A percentile compares a stretch with the other conserved stretches of the same genome.
Conservation (phyloP, 331 rosid species). For the Acacia concinna region DNA sequence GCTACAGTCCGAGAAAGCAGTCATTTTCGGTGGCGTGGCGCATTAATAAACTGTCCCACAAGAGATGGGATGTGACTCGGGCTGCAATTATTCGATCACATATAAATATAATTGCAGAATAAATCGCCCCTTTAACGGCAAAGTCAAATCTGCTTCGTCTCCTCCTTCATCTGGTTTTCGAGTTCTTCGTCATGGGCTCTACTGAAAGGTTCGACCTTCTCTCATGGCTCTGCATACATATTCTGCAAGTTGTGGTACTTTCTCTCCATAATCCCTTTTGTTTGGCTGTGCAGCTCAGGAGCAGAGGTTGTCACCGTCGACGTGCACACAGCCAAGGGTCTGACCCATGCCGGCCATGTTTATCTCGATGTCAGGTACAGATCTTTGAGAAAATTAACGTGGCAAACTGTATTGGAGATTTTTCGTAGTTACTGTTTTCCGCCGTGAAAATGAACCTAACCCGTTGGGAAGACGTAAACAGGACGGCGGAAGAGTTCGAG, state of each 20-base stretch:
- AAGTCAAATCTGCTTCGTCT: neutral
- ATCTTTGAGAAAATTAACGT: neutral
- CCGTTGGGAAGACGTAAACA: slow-evolving; percentile 23
- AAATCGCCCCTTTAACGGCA: neutral
- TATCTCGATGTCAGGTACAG: slow-evolving; percentile 78
- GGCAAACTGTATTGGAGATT: neutral
- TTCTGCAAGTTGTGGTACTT: slow-evolving; percentile 36
- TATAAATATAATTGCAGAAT: neutral
- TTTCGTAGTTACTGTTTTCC: neutral
- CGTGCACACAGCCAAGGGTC: slow-evolving; percentile 56
- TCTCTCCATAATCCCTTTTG: slow-evolving; percentile 26
- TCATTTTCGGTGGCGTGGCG: neutral
- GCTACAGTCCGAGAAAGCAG: neutral
- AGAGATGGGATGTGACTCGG: neutral
- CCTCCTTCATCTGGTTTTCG: neutral
- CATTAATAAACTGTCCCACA: neutral
- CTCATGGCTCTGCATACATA: neutral
- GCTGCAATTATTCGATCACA: neutral
- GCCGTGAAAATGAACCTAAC: neutral
- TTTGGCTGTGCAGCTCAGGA: slow-evolving; percentile 38
- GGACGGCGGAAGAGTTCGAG: slow-evolving; percentile 77
- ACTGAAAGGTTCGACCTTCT: neutral
- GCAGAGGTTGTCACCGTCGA: slow-evolving; percentile 64
- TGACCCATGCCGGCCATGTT: slow-evolving; percentile 54
- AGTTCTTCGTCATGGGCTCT: slow-evolving; percentile 37